Conservation (phyloP, 2,329 filamentous ascomycete genomes). For the Verticillium tricorpus region DNA sequence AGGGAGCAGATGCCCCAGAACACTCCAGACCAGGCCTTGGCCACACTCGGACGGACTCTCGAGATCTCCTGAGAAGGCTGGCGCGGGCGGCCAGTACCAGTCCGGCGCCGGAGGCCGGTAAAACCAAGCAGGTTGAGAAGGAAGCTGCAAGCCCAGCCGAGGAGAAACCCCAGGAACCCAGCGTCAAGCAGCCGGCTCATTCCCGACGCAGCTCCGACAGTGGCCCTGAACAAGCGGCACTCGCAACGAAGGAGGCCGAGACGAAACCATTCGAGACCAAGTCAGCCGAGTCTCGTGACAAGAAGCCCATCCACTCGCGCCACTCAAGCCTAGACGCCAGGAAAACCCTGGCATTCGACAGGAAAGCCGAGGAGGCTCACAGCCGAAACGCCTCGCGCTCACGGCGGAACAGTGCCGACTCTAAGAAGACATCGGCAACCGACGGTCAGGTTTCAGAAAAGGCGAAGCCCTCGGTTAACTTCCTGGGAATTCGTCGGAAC, state of each 20-base stretch:
- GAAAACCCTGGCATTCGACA: neutral
- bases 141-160: constrained; percentile 2
- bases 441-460: constrained; percentile 16
- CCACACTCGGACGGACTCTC: constrained; percentile 32
- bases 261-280: neutral
- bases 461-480: constrained; percentile 39
- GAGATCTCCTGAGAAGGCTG: constrained; percentile 44
- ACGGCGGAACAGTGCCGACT: neutral
- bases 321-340: neutral
- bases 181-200: neutral
- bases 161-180: neutral
- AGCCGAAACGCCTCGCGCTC: neutral
- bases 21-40: neutral
- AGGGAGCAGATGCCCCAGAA: constrained; percentile 7
- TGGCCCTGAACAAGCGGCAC: neutral
- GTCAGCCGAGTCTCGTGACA: neutral
- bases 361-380: neutral
- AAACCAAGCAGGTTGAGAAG: neutral
- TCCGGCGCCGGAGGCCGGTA: constrained; percentile 25
- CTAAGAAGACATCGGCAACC: neutral
- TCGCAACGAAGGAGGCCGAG: neutral
- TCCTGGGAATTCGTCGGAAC: constrained; percentile 37
- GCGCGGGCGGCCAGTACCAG: constrained; percentile 43
- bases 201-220: neutral
- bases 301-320: neutral